Evolutionary conservation across 805 yeast genomes (phyloP).

Genomic region (Pichia californica): DNA sequence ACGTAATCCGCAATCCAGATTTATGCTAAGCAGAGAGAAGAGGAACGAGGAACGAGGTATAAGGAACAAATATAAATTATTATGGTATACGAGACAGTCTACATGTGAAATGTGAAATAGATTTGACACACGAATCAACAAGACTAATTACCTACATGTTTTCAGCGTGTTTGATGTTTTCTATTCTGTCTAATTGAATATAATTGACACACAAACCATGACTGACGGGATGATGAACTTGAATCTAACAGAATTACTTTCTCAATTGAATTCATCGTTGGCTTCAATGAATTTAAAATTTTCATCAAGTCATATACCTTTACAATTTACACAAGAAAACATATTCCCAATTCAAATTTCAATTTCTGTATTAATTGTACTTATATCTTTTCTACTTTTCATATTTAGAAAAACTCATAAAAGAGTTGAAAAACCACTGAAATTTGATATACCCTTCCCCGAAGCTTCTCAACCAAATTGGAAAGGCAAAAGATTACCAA

Average conservation of each 20-base stretch:
- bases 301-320: constrained; percentile 1
- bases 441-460: constrained; percentile 54
- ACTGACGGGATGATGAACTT: constrained; percentile 9
- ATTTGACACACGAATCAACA: too few species aligned
- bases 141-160: too few species aligned
- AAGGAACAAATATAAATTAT: too few species aligned
- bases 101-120: too few species aligned
- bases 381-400: constrained; percentile 19
- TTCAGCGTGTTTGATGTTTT: too few species aligned
- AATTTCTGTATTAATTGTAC: constrained; percentile 22
- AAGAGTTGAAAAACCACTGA: constrained; percentile 31
- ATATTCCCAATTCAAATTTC: constrained; percentile 27
- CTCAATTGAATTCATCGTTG: constrained; percentile 21
- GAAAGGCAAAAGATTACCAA: constrained; percentile 78
- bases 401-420: constrained; percentile 21
- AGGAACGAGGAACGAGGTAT: too few species aligned
- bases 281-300: constrained; percentile 17
- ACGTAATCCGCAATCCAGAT: too few species aligned
- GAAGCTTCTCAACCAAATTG: constrained; percentile 81
- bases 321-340: constrained; percentile 7
- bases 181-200: background rate
- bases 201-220: too few species aligned
- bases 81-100: too few species aligned
- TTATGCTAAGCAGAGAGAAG: too few species aligned
- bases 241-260: constrained; percentile 18